Percentiles rank a stretch among this genome's conserved stretches.
phyloP scores from a whole-genome alignment of 164 flowering plant genomes.

The Houttuynia cordata region DNA sequence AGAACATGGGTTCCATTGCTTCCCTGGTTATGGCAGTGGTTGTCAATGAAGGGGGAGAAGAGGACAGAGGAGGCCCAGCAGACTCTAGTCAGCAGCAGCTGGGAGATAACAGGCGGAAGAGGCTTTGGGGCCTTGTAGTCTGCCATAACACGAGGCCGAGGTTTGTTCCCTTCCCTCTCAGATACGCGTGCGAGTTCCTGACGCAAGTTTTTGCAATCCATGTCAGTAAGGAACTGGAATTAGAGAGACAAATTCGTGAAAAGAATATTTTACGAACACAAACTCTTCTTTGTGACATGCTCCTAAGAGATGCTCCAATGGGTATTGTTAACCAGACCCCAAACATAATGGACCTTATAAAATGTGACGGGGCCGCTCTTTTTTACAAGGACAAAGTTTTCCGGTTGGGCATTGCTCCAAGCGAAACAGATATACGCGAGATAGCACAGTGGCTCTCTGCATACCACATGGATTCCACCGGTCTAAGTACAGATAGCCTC shows the following conservation, averaged over 20 bases:
- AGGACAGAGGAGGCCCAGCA: slow-evolving; percentile 12
- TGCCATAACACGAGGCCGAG: slow-evolving; percentile 87
- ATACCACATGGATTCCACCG: slow-evolving; percentile 81
- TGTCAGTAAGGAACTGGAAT: slow-evolving; percentile 73
- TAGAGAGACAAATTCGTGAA: slow-evolving; percentile 70
- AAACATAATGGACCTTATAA: slow-evolving; percentile 84
- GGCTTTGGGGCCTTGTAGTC: slow-evolving; percentile 95
- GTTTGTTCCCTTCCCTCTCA: slow-evolving; percentile 92
- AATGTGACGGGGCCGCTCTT: slow-evolving; percentile 88
- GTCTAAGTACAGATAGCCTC: slow-evolving; percentile 88
- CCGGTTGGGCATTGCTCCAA: slow-evolving; percentile 59
- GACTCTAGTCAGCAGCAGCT: slow-evolving; percentile 23
- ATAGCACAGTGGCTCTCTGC: slow-evolving; percentile 59
- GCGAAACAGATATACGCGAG: slow-evolving; percentile 49
- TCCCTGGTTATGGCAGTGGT: slow-evolving; percentile 92
- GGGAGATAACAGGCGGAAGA: slow-evolving; percentile 44
- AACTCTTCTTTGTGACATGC: slow-evolving; percentile 89
- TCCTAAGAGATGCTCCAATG: slow-evolving; percentile 80
- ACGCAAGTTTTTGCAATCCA: slow-evolving; percentile 94
- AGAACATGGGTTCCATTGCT: slow-evolving; percentile 79
- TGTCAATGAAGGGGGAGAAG: slow-evolving; percentile 65
- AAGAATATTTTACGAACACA: slow-evolving; percentile 85
- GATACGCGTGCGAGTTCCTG: slow-evolving; percentile 94
- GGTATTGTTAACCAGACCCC: slow-evolving; percentile 86
- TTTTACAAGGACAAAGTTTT: slow-evolving; percentile 57